Evolutionary conservation across 1,284 basidiomycete genomes (phyloP).

Genomic region (Heterobasidion annosum): DNA sequence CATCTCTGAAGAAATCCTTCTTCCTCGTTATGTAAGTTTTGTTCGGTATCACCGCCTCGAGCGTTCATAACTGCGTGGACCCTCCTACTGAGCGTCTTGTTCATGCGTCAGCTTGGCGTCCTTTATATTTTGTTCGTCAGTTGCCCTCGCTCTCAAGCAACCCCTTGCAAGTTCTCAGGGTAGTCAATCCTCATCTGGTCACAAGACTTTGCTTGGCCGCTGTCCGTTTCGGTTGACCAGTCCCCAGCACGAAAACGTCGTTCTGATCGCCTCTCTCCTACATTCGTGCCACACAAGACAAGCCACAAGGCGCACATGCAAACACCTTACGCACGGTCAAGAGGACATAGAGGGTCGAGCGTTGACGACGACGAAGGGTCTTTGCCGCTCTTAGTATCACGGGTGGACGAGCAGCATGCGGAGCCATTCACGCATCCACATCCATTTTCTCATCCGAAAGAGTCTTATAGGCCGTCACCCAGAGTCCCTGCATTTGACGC

Average conservation of each 20-base stretch:
- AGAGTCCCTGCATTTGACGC: slow-evolving; percentile 31
- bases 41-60: background rate
- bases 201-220: background rate
- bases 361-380: slow-evolving; percentile 35
- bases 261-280: background rate
- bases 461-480: slow-evolving; percentile 38
- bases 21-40: background rate
- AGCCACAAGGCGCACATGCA: background rate
- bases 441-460: slow-evolving; percentile 27
- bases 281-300: background rate
- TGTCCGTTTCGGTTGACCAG: too few relatives aligned
- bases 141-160: too few relatives aligned
- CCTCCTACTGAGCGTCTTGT: background rate
- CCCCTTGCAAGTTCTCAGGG: background rate
- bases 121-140: too few relatives aligned
- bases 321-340: background rate
- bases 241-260: background rate
- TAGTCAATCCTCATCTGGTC: background rate
- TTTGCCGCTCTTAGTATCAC: slow-evolving; percentile 34
- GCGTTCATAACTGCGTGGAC: background rate
- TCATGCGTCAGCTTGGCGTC: background rate
- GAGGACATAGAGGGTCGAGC: slow-evolving; percentile 22
- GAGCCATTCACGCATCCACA: slow-evolving; percentile 39
- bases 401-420: slow-evolving; percentile 34
- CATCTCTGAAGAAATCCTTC: background rate